Evolutionary conservation across 2,329 filamentous ascomycete genomes (phyloP), one percentile per base, ranked within the genome.

Genomic region (Grosmannia penicillata): DNA sequence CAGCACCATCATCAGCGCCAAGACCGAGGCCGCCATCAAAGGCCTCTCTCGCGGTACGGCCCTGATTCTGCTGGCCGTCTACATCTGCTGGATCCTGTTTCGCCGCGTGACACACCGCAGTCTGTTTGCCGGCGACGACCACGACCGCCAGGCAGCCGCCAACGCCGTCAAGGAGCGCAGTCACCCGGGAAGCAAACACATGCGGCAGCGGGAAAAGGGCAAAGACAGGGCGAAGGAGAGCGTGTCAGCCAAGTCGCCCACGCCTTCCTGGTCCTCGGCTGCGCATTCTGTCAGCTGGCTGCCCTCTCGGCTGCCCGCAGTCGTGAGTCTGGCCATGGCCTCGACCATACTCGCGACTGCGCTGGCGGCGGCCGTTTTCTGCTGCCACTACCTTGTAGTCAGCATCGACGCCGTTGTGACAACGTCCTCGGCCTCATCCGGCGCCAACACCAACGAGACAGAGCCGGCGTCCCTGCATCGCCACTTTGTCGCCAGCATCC

Each of bases 401-500:
- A 29, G 17, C 29, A 28, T 39, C 30, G 30, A 29, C 9, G 7
- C 17, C 1, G n/a, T 39, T 18, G 37, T 29, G n/a, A n/a, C n/a
- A n/a, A n/a, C n/a, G n/a, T n/a, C n/a, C n/a, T n/a, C n/a, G n/a
- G n/a, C n/a, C n/a, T n/a, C n/a, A n/a, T n/a, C n/a, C n/a, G n/a
- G n/a, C n/a, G n/a, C n/a, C n/a, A n/a, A n/a, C n/a, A n/a, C n/a
- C n/a, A n/a, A n/a, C n/a, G n/a, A n/a, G n/a, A n/a, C n/a, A n/a
- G n/a, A n/a, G n/a, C n/a, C n/a, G n/a, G n/a, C n/a, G n/a, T 29
- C 37, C 14, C 26, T 39, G 21, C 29, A 23, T 4, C 26, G 40
- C 22, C 40, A 39, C 28, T 42, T 42, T 24, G 36, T 39, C n/a
- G 40, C 36, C 38, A 42, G 40, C 33, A 42, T 42, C 10, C 17